Evolutionary conservation across 2,329 filamentous ascomycete species (phyloP), one percentile per base, ranked within the genome.

Genomic region (Ceratocystis cubensis): DNA sequence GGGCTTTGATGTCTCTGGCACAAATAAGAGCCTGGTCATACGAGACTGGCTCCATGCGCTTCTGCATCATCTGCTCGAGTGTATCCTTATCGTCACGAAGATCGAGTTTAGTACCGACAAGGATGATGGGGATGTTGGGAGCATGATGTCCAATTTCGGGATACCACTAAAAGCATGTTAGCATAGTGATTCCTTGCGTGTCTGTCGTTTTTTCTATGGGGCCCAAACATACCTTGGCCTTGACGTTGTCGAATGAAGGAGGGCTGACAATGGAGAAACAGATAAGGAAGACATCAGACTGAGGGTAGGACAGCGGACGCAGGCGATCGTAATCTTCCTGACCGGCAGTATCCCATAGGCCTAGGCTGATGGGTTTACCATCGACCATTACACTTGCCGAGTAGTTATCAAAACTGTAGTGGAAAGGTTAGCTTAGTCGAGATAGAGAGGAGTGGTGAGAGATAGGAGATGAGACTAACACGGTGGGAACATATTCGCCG

Each of bases 401-500:
- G 81, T 97, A 97, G 81, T 99, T 99, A 76, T 97, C 93, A 78
- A 97, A 97, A 70, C 91, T 96, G 72, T 28, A 69, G 56, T 62
- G 61, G 20, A 56, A 66, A 70, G 48, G 41, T n/a, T 30, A 46
- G 28, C 15, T 6, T 41, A 41, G 15, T 30, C n/a, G 44, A 61
- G 41, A 20, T 41, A 56, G 53, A 20, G 41, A 5, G 8, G 25
- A 1, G 28, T n/a, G 8, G 50, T 5, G 5, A 15, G n/a, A 20
- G 30, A 41, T 17, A 45, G 45, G 15, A 53, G 30, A 46, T 45
- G 22, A 50, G 44, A 82, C 88, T 77, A 80, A 94, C 89, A 99
- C 94, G 73, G 94, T 99, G 71, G 94, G 94, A 73, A 99, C 97
- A 79, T 99, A 99, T 82, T 99, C 94, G 77, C 94, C 94, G n/a